phyloP scores from a whole-genome alignment of 106 monocot species.

The Dendrobium officinale region DNA sequence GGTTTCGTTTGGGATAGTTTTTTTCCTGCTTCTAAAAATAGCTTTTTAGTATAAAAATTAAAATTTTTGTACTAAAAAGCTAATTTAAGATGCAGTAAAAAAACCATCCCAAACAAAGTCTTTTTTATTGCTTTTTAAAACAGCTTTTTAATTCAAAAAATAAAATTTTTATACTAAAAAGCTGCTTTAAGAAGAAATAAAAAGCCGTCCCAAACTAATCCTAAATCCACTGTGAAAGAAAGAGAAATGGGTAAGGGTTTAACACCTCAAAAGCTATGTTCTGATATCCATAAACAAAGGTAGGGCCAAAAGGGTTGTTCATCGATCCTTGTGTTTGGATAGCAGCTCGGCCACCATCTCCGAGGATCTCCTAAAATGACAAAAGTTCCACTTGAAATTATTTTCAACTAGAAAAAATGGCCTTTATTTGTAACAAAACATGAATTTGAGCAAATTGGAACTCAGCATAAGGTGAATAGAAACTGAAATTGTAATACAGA shows the following conservation, averaged over 20 bases:
- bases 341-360: slow-evolving; percentile 92
- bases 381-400: slow-evolving; percentile 1
- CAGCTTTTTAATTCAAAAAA: no score
- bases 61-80: no score
- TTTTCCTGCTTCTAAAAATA: no score
- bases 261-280: slow-evolving; percentile 89
- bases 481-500: background rate
- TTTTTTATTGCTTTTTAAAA: no score
- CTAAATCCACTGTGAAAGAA: background rate
- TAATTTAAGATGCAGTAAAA: no score
- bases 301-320: slow-evolving; percentile 95
- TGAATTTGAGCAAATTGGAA: background rate
- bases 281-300: slow-evolving; percentile 95
- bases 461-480: background rate
- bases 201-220: no score
- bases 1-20: no score
- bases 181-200: no score
- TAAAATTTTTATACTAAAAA: no score
- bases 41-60: no score
- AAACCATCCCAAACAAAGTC: no score
- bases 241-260: background rate
- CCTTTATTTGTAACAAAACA: background rate
- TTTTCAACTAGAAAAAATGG: background rate
- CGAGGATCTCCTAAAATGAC: slow-evolving; percentile 74
- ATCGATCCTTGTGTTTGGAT: slow-evolving; percentile 92